Conservation (phyloP, 306 rosid species). For the Pyrus betulifolia region DNA sequence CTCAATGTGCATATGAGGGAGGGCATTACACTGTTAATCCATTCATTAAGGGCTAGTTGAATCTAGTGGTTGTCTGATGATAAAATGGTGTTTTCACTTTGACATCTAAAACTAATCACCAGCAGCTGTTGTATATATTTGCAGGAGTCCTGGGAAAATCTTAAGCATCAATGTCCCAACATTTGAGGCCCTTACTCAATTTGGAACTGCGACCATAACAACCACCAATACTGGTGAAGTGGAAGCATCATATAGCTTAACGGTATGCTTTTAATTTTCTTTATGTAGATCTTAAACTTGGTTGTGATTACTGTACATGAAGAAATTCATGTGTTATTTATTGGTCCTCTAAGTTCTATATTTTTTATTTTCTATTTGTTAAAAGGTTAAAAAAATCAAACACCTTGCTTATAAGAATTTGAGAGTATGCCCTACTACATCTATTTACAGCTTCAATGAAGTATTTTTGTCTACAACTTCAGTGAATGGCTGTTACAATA, state of each 20-base stretch:
- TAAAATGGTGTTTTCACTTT: too few relatives aligned
- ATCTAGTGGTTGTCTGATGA: too few relatives aligned
- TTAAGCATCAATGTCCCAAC: slow-evolving; percentile 68
- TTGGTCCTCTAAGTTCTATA: background rate
- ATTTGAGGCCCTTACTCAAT: slow-evolving; percentile 80
- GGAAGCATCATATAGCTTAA: slow-evolving; percentile 93
- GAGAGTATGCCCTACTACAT: background rate
- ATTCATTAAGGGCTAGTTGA: too few relatives aligned
- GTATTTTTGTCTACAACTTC: background rate
- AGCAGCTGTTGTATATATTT: background rate
- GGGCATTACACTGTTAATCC: background rate
- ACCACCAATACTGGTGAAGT: slow-evolving; percentile 83
- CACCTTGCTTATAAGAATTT: background rate
- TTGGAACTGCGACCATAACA: slow-evolving; percentile 73
- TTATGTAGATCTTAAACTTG: background rate
- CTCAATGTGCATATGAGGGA: background rate
- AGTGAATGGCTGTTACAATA: background rate
- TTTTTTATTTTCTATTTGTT: background rate
- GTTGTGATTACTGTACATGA: background rate
- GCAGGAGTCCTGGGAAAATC: slow-evolving; percentile 91
- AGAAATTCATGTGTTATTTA: background rate
- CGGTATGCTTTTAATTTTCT: slow-evolving; percentile 35
- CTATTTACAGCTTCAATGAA: background rate
- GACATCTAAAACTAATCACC: background rate
- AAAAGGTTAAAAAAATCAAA: background rate